phyloP scores from a whole-genome alignment of 306 rosid genomes.

The Sechiopsis laciniata region DNA sequence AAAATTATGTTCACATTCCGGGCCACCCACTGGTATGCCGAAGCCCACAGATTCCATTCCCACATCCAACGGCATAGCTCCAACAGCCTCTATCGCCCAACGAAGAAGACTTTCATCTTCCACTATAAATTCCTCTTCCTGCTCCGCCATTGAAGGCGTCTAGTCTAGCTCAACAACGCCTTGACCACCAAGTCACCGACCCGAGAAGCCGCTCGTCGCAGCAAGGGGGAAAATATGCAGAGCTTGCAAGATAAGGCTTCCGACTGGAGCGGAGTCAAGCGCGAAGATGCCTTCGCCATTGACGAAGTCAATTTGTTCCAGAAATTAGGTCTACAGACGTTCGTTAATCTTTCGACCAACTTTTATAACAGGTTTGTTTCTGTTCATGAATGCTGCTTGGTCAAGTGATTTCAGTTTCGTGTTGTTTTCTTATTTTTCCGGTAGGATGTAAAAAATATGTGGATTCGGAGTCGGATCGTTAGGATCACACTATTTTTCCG shows the following conservation, averaged over 20 bases:
- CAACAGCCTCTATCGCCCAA: not conserved
- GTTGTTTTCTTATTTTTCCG: not conserved
- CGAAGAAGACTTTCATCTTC: not conserved
- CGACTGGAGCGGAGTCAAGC: slow-evolving; percentile 72
- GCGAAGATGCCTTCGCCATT: slow-evolving; percentile 56
- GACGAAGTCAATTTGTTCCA: slow-evolving; percentile 59
- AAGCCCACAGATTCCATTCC: slow-evolving; percentile 13
- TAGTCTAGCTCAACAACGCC: slow-evolving; percentile 1
- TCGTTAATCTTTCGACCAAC: slow-evolving; percentile 67
- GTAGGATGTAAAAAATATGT: not conserved
- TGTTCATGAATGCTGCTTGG: not conserved
- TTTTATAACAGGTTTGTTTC: slow-evolving; percentile 62
- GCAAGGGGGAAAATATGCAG: slow-evolving; percentile 40
- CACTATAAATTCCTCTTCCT: not conserved
- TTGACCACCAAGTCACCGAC: not conserved
- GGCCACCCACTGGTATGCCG: not conserved
- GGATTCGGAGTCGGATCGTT: not conserved
- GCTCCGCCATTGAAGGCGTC: slow-evolving; percentile 3
- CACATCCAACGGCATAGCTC: slow-evolving; percentile 8
- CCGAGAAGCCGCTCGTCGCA: not conserved
- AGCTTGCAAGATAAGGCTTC: slow-evolving; percentile 63
- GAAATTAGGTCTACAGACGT: slow-evolving; percentile 63
- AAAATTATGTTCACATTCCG: not conserved
- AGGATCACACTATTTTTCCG: too few species aligned
- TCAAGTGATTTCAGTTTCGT: not conserved